These are phyloP conservation scores for Ophiocordyceps camponoti-rufipedis DNA, from an alignment of 2,329 filamentous ascomycete genomes.

Conservation along the genomic window DNA sequence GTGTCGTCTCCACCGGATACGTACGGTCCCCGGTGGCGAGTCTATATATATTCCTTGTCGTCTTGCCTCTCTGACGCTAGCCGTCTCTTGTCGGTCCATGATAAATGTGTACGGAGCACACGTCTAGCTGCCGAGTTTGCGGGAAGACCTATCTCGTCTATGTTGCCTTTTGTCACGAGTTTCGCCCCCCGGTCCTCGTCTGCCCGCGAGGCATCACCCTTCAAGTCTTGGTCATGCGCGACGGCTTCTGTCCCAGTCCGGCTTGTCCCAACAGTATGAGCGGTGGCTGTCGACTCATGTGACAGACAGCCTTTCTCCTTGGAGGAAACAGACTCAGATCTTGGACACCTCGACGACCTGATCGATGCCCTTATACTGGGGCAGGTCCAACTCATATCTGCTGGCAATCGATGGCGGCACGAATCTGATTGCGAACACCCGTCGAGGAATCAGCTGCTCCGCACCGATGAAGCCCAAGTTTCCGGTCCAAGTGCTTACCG, in stretches of 20 bases:
- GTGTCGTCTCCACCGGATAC: background rate
- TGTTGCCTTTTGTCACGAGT: slow-evolving; percentile 35
- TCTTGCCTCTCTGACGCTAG: background rate
- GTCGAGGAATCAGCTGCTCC: background rate
- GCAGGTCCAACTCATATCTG: slow-evolving; percentile 74
- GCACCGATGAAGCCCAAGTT: background rate
- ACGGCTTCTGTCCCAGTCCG: slow-evolving; percentile 37
- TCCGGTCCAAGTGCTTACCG: slow-evolving; percentile 29
- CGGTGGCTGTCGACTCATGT: slow-evolving; percentile 37
- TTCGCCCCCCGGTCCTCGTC: slow-evolving; percentile 26
- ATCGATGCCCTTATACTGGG: slow-evolving; percentile 69
- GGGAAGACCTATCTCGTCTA: slow-evolving; percentile 40
- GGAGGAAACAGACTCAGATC: slow-evolving; percentile 20
- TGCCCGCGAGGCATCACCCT: slow-evolving; percentile 27
- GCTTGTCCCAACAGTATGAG: slow-evolving; percentile 39
- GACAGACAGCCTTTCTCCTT: no score
- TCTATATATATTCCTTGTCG: background rate
- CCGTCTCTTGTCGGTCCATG: background rate
- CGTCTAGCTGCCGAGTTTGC: slow-evolving; percentile 38
- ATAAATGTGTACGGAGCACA: slow-evolving; percentile 44
- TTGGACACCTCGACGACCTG: slow-evolving; percentile 68
- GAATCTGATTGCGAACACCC: slow-evolving; percentile 38
- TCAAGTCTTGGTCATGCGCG: slow-evolving; percentile 25
- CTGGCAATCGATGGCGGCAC: slow-evolving; percentile 58
- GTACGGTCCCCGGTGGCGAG: background rate